Evolutionary conservation across 495 filamentous ascomycete genomes (phyloP), one percentile per base, ranked within the genome.

Genomic region (Parachaetomium inaequale): DNA sequence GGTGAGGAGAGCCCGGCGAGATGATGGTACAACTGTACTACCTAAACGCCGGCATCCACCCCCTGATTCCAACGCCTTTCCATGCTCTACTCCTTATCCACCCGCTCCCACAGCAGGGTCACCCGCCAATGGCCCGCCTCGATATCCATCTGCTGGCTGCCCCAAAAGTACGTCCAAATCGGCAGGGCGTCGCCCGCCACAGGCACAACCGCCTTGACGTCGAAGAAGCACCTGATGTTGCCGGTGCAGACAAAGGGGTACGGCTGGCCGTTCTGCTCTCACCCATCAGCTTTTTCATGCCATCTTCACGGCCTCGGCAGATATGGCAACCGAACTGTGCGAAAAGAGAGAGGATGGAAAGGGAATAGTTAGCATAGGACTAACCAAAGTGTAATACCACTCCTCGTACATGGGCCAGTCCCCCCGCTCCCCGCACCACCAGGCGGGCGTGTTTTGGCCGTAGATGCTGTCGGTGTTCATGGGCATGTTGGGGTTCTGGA

Each of bases 121-220:
- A 72, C 70, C 51, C 69, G 55, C 15, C 66, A 54, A 52, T 75
- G 73, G 2, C 74, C 74, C 8, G 65, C 50, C 34, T 71, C 63
- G 31, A 72, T 56, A 0, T 38, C 55, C 56, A 46, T 32, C 68
- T 76, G 70, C n/a, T 66, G 47, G 38, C 62, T 60, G 3, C 74
- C 74, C 72, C 72, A 76, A 19, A 65, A 56, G 58, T 58, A 76
- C 53, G 69, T 63, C 74, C 74, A 76, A 3, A 72, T 67, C 8
- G 72, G 66, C 21, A 63, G 26, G n/a, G 31, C 26, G 5, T 51
- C 47, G 0, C 31, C 45, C 3, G 60, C 53, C 7, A 14, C 15
- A 15, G 70, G 67, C 23, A 58, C 23, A 32, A 25, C 21, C 58
- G 66, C 66, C 4, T 14, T 14, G 28, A 72, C 63, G 45, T 76